Conservation (phyloP, 2,329 filamentous ascomycete species). For the Zymoseptoria brevis region DNA sequence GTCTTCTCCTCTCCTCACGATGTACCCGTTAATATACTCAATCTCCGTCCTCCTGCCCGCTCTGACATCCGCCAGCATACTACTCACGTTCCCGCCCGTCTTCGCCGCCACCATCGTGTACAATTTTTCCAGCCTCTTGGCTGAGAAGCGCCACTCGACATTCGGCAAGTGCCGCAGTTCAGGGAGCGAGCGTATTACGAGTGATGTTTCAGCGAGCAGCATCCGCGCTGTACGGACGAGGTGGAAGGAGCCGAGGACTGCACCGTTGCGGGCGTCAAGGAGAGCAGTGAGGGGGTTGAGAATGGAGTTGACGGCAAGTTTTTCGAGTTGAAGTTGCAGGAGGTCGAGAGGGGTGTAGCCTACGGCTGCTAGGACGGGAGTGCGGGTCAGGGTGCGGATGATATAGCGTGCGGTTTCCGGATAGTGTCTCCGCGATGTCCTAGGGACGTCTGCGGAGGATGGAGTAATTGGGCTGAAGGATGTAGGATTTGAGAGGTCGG, state of each 20-base stretch:
- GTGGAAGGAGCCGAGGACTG: slow-evolving; percentile 59
- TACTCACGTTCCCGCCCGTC: slow-evolving; percentile 52
- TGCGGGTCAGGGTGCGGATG: slow-evolving; percentile 54
- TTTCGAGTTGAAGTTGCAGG: slow-evolving; percentile 67
- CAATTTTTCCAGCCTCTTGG: slow-evolving; percentile 55
- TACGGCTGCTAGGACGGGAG: slow-evolving; percentile 54
- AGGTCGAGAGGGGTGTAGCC: slow-evolving; percentile 54
- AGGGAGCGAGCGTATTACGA: slow-evolving; percentile 64
- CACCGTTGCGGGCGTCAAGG: slow-evolving; percentile 66
- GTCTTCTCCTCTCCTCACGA: slow-evolving; percentile 63
- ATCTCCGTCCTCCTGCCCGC: slow-evolving; percentile 61
- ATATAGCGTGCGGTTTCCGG: slow-evolving; percentile 50
- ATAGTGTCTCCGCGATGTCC: slow-evolving; percentile 21
- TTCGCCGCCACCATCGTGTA: slow-evolving; percentile 46
- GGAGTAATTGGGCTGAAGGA: not conserved
- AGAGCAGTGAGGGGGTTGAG: slow-evolving; percentile 76
- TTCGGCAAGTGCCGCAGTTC: slow-evolving; percentile 60
- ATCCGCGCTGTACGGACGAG: slow-evolving; percentile 60
- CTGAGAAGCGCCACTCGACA: slow-evolving; percentile 51
- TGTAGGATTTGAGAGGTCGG: not conserved
- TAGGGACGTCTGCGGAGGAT: not conserved
- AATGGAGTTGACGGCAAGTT: slow-evolving; percentile 65
- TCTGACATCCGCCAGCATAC: slow-evolving; percentile 60
- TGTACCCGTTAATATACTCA: slow-evolving; percentile 81
- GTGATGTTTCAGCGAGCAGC: slow-evolving; percentile 65